Evolutionary conservation across 108 stramenopile genomes (phyloP).

Genomic region (Chaetoceros tenuissimus): DNA sequence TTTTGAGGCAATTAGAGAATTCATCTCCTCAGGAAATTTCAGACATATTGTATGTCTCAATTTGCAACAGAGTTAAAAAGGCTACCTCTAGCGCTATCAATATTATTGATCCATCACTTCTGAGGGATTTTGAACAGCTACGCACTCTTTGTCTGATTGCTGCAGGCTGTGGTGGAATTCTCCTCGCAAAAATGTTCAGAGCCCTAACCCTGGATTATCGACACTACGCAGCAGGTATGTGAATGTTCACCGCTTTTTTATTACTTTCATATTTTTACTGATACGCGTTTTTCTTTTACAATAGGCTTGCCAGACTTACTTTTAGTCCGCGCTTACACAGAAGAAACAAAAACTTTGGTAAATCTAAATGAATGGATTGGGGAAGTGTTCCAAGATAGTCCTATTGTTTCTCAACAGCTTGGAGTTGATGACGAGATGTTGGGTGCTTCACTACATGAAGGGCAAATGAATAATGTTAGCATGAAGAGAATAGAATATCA

Average conservation of each 20-base stretch:
- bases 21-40: slow-evolving; percentile 26
- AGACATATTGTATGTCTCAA: slow-evolving; percentile 42
- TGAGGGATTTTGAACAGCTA: slow-evolving; percentile 41
- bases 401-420: slow-evolving; percentile 9
- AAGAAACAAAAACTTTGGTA: slow-evolving; percentile 19
- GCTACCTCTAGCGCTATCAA: no score
- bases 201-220: slow-evolving; percentile 71
- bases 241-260: no score
- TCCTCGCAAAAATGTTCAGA: slow-evolving; percentile 53
- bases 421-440: slow-evolving; percentile 75
- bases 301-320: slow-evolving; percentile 70
- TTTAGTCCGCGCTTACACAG: slow-evolving; percentile 24
- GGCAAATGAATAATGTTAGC: background rate
- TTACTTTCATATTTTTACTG: no score
- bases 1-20: slow-evolving; percentile 31
- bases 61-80: slow-evolving; percentile 24
- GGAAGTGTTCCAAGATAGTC: slow-evolving; percentile 40
- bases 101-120: slow-evolving; percentile 39
- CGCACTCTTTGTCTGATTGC: slow-evolving; percentile 65
- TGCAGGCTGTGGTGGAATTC: slow-evolving; percentile 57
- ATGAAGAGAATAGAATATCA: background rate
- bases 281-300: no score
- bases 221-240: slow-evolving; percentile 76
- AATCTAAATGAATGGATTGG: slow-evolving; percentile 76
- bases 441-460: slow-evolving; percentile 13